phyloP scores from a whole-genome alignment of 495 filamentous ascomycete species.

The Astrothelium subdiscretum region DNA sequence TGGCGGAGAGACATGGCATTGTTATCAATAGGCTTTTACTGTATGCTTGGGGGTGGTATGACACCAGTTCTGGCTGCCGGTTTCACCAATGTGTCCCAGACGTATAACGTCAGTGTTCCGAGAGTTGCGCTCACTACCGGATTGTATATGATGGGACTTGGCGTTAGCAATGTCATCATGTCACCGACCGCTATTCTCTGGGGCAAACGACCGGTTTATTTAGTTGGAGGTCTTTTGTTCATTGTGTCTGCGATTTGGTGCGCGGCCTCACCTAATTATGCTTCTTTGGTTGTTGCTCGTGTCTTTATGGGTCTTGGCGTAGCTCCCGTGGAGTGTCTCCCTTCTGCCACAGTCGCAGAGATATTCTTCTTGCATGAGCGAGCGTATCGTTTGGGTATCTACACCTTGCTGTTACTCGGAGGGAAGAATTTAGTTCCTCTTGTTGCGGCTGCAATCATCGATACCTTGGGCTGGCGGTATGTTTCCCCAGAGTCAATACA shows the following conservation, averaged over 20 bases:
- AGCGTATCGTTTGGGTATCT: conserved; percentile 91
- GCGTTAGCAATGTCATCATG: conserved; percentile 69
- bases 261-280: conserved; percentile 67
- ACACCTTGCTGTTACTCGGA: conserved; percentile 77
- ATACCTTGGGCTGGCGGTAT: conserved; percentile 75
- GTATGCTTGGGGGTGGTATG: conserved; percentile 86
- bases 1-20: conserved; percentile 76
- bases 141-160: conserved; percentile 90
- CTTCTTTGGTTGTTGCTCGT: conserved; percentile 68
- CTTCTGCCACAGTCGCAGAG: conserved; percentile 89
- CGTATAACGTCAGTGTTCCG: conserved; percentile 58
- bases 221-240: conserved; percentile 65
- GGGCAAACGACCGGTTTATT: conserved; percentile 87
- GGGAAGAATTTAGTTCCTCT: conserved; percentile 90
- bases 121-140: conserved; percentile 83
- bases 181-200: conserved; percentile 86
- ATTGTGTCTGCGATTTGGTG: conserved; percentile 75
- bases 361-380: conserved; percentile 95
- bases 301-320: conserved; percentile 82
- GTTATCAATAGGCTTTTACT: conserved; percentile 79
- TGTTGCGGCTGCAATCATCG: conserved; percentile 77
- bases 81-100: conserved; percentile 66
- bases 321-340: conserved; percentile 85
- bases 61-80: conserved; percentile 85
- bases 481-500: conserved; percentile 60